phyloP scores from a whole-genome alignment of 2,329 filamentous ascomycete genomes.

The Metarhizium rileyi region DNA sequence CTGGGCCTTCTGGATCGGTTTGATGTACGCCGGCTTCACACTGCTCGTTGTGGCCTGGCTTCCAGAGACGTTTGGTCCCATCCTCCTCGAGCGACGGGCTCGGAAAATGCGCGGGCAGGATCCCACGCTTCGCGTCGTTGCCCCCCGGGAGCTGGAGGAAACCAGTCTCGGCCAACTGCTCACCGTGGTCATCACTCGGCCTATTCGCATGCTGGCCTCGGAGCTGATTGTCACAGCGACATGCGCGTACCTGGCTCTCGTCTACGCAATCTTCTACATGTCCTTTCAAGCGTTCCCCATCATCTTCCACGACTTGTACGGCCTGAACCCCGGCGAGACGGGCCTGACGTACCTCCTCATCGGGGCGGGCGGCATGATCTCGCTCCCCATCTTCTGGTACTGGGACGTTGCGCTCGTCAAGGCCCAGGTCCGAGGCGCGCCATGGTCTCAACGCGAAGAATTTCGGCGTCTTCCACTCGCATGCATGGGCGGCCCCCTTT shows the following conservation, averaged over 20 bases:
- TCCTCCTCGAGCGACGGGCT: conserved; percentile 50
- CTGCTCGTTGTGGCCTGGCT: conserved; percentile 50
- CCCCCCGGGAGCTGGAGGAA: conserved; percentile 55
- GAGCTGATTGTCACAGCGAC: conserved; percentile 66
- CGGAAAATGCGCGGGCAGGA: conserved; percentile 45
- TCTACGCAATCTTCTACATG: conserved; percentile 60
- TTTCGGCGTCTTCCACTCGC: conserved; percentile 63
- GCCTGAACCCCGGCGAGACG: conserved; percentile 51
- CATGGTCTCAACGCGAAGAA: conserved; percentile 55
- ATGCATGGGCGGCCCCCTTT: conserved; percentile 59
- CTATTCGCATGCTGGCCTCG: conserved; percentile 59
- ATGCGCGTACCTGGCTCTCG: conserved; percentile 60
- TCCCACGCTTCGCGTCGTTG: conserved; percentile 39
- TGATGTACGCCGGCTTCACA: conserved; percentile 57
- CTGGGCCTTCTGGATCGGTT: conserved; percentile 61
- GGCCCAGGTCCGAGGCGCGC: conserved; percentile 36
- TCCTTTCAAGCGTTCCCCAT: conserved; percentile 68
- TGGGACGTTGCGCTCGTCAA: conserved; percentile 55
- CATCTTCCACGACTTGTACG: conserved; percentile 56
- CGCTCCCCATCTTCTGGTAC: conserved; percentile 50
- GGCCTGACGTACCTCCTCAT: conserved; percentile 63
- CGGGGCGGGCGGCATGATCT: conserved; percentile 49
- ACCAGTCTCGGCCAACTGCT: conserved; percentile 47
- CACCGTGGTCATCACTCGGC: conserved; percentile 58
- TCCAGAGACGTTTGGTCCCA: conserved; percentile 54